These are phyloP conservation scores for Kazachstania bromeliacearum DNA, from an alignment of 805 yeast genomes.

Conservation along the genomic window DNA sequence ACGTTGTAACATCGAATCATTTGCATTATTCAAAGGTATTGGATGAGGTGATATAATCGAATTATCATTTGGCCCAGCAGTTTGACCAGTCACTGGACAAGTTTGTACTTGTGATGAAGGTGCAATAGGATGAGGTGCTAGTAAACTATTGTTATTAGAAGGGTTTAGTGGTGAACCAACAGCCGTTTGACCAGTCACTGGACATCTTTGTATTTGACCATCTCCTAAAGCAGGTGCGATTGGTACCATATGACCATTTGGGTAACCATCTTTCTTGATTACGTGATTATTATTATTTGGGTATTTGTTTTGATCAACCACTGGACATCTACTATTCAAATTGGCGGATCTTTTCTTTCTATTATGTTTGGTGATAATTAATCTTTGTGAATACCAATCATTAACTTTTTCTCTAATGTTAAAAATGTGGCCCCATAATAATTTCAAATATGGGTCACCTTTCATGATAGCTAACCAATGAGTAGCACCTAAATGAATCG, in stretches of 20 bases:
- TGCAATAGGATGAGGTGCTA: not conserved
- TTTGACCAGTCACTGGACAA: not conserved
- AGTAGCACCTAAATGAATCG: slow-evolving; percentile 41
- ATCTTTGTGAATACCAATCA: slow-evolving; percentile 27
- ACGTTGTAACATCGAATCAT: not conserved
- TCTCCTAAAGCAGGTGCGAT: no score
- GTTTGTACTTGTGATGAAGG: not conserved
- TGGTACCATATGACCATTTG: no score
- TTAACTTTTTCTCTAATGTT: slow-evolving; percentile 32
- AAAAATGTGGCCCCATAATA: slow-evolving; percentile 43
- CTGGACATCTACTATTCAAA: slow-evolving; percentile 19
- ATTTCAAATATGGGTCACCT: slow-evolving; percentile 47
- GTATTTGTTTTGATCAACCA: slow-evolving; percentile 8
- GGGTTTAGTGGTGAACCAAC: no score
- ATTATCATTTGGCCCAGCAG: not conserved
- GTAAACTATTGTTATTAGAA: no score
- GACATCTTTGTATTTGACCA: slow-evolving; percentile 16
- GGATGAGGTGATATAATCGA: not conserved
- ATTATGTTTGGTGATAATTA: slow-evolving; percentile 6
- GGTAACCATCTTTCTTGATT: no score
- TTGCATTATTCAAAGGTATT: not conserved
- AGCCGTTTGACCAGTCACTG: slow-evolving; percentile 14
- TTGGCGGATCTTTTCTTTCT: slow-evolving; percentile 1
- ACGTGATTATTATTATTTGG: slow-evolving; percentile 2
- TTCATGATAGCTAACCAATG: slow-evolving; percentile 53